These are phyloP conservation scores for Acacia melanoxylon DNA, from an alignment of 306 rosid genomes.

Conservation along the genomic window DNA sequence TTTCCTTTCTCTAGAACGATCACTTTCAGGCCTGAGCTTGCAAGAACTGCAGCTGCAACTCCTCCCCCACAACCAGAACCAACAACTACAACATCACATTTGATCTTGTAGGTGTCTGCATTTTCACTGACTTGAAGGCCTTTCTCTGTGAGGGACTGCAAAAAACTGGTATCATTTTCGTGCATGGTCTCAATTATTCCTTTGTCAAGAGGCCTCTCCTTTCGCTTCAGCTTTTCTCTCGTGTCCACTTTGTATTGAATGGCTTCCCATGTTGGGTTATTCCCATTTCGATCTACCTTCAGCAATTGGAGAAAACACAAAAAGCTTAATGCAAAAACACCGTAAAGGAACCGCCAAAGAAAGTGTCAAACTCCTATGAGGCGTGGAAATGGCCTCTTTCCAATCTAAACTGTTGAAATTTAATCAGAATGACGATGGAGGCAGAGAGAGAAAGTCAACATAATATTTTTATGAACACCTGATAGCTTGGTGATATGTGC, in stretches of 20 bases:
- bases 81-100: conserved; percentile 79
- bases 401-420: neutral
- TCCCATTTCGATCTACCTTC: conserved; percentile 58
- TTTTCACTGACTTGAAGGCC: conserved; percentile 70
- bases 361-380: neutral
- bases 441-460: neutral
- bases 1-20: conserved; percentile 83
- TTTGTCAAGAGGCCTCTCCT: conserved; percentile 74
- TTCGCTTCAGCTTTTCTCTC: conserved; percentile 40
- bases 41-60: conserved; percentile 94
- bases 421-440: neutral
- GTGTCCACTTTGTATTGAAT: conserved; percentile 63
- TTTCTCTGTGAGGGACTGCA: conserved; percentile 56
- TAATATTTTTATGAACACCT: neutral
- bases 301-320: neutral
- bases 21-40: conserved; percentile 79
- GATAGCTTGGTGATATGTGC: neutral
- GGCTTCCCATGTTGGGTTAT: conserved; percentile 72
- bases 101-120: conserved; percentile 54
- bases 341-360: neutral
- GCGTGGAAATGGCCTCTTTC: neutral
- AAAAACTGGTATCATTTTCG: conserved; percentile 51
- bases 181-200: conserved; percentile 68
- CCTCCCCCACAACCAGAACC: conserved; percentile 99
- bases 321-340: neutral